Conservation (phyloP, 2,329 filamentous ascomycete species). For the Colletotrichum magnum region DNA sequence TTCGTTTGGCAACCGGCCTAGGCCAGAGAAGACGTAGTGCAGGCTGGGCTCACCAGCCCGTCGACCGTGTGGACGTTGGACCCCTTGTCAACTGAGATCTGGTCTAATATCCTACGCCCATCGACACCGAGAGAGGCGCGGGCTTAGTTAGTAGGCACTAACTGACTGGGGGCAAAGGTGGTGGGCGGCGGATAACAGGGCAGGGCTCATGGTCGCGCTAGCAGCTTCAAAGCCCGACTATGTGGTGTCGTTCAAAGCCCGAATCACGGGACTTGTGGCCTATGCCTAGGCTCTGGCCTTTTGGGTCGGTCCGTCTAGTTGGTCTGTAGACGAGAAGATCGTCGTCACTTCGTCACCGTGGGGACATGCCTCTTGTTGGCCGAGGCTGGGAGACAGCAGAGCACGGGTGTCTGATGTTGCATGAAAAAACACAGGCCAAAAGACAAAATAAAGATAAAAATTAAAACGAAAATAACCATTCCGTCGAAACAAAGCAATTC, state of each 20-base stretch:
- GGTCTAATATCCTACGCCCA: not conserved
- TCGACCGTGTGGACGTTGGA: slow-evolving; percentile 5
- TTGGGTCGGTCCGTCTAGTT: slow-evolving; percentile 3
- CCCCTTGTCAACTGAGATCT: slow-evolving; percentile 27
- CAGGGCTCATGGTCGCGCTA: slow-evolving; percentile 23
- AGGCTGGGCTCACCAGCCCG: not conserved
- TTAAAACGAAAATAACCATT: not conserved
- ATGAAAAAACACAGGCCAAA: not conserved
- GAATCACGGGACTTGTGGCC: slow-evolving; percentile 25
- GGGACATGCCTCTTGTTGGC: not conserved
- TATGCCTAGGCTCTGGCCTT: not conserved
- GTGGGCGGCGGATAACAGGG: slow-evolving; percentile 2
- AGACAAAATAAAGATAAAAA: too few relatives aligned
- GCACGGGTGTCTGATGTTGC: not conserved
- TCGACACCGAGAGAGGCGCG: slow-evolving; percentile 31
- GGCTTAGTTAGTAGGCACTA: not conserved
- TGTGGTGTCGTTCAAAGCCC: slow-evolving; percentile 32
- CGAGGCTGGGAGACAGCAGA: not conserved
- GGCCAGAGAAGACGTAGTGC: not conserved
- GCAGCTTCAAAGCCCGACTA: slow-evolving; percentile 30
- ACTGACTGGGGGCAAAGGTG: too few relatives aligned
- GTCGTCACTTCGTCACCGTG: not conserved
- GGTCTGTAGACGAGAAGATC: slow-evolving; percentile 8
- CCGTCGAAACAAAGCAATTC: slow-evolving; percentile 33
- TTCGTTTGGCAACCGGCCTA: slow-evolving; percentile 30